Evolutionary conservation across 345 rosid species (phyloP), one percentile per base, ranked within the genome.

Genomic region (Firmiana major): DNA sequence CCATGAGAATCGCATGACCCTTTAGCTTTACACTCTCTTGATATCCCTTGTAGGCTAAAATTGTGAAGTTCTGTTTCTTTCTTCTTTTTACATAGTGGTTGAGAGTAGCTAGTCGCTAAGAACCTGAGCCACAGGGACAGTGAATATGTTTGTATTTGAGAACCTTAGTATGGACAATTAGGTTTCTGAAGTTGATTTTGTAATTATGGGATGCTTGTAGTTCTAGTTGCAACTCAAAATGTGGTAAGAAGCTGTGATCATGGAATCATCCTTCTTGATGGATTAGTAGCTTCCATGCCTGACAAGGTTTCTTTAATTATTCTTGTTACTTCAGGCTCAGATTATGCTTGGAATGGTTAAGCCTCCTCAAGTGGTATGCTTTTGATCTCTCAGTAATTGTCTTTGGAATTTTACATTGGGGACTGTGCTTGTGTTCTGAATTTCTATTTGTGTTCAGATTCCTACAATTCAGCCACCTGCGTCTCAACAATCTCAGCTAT

Each of bases 291-390:
- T 36, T 74, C 70, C 15, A 9, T 55, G 13, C 17, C 74, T 78
- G 21, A 75, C 28, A 45, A 8, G 48, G 40, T 54, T 60, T 75
- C 12, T 77, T 67, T 65, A 26, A 42, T 77, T 71, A 42, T 64
- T 11, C 54, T 17, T 69, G 49, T 83, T 86, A 63, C 42, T 60
- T 46, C 83, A 93, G 98, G 99, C 99, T 75, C 98, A 96, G 75
- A 92, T 96, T 81, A 96, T 96, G 99, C 95, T 96, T 42, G 99
- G 99, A 85, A 96, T 96, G 99, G 93, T 96, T 74, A 95, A 92
- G 82, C 97, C 97, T 55, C 93, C 97, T 75, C 97, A 88, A 90
- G 88, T 68, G 91, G 99, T 96, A 87, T 79, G 73, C 59, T 77
- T 46, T 71, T 74, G 11, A 48, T 77, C 80, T 73, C 48, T 78